These are phyloP conservation scores for Beta corolliflora DNA, from an alignment of 179 eudicot genomes.

Conservation along the genomic window DNA sequence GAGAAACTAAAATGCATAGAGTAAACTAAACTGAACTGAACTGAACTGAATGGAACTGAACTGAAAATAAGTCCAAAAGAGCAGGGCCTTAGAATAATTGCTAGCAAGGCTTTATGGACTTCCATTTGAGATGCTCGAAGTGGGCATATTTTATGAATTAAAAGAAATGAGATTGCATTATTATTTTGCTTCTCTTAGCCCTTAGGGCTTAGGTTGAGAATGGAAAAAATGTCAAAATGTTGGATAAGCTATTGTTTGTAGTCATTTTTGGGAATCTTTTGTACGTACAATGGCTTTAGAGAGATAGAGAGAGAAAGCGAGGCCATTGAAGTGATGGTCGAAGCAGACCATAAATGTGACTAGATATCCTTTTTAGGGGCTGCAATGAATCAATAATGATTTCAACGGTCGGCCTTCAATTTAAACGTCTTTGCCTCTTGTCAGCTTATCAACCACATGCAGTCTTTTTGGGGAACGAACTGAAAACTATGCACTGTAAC, in stretches of 20 bases:
- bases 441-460: conserved; percentile 24
- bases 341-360: conserved; percentile 29
- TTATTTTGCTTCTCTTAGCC: too few species aligned
- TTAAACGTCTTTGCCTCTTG: conserved; percentile 12
- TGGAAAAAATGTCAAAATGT: background rate
- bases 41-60: too few species aligned
- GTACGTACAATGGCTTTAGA: too few species aligned
- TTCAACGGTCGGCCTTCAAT: conserved; percentile 31
- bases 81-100: too few species aligned
- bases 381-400: conserved; percentile 7
- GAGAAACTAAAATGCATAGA: too few species aligned
- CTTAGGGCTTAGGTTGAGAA: background rate
- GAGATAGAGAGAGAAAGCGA: background rate
- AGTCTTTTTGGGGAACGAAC: conserved; percentile 5
- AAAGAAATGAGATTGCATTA: too few species aligned
- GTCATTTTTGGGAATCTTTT: too few species aligned
- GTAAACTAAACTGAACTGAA: too few species aligned
- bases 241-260: background rate
- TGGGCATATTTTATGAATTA: too few species aligned
- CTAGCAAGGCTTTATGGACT: too few species aligned
- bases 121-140: too few species aligned
- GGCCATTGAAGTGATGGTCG: background rate
- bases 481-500: background rate
- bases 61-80: too few species aligned
- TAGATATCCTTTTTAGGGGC: conserved; percentile 11